Conservation (phyloP, 2,329 filamentous ascomycete genomes). For the Sporothrix inflata region DNA sequence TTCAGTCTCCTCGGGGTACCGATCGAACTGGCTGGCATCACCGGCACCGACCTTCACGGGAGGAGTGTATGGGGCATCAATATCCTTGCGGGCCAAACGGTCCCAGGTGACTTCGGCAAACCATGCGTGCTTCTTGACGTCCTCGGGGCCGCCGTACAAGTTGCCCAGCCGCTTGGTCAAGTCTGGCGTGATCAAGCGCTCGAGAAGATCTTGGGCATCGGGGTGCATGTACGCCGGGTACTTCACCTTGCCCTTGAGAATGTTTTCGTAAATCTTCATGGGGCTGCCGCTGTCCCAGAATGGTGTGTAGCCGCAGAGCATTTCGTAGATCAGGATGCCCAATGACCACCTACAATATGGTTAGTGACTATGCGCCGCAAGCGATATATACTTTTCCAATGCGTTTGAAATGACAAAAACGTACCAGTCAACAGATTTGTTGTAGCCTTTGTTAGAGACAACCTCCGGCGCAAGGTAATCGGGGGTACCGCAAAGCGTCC, state of each 20-base stretch:
- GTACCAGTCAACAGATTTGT: conserved; percentile 98
- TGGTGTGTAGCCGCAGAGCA: conserved; percentile 97
- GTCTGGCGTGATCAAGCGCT: conserved; percentile 91
- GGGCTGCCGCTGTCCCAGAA: conserved; percentile 98
- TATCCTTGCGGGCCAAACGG: conserved; percentile 88
- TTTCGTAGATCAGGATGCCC: conserved; percentile 98
- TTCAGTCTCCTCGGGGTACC: conserved; percentile 96
- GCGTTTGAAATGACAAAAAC: neutral
- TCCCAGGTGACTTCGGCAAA: conserved; percentile 99
- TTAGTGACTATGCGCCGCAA: neutral
- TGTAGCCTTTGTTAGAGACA: conserved; percentile 98
- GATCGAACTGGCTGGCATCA: conserved; percentile 96
- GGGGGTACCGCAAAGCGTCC: conserved; percentile 96
- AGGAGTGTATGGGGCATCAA: conserved; percentile 96
- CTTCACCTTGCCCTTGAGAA: conserved; percentile 92
- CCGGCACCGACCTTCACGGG: conserved; percentile 92
- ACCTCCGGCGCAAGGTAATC: conserved; percentile 98
- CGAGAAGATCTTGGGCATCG: conserved; percentile 89
- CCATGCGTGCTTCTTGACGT: conserved; percentile 96
- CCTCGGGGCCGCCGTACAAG: conserved; percentile 83
- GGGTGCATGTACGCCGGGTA: conserved; percentile 95
- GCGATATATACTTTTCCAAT: neutral
- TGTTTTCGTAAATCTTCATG: conserved; percentile 99
- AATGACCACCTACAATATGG: conserved; percentile 80
- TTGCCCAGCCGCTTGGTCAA: conserved; percentile 95